Evolutionary conservation across 225 moss, liverwort and hornwort genomes (phyloP), one percentile per base, ranked within the genome.

Genomic region (Sphagnum contortum): DNA sequence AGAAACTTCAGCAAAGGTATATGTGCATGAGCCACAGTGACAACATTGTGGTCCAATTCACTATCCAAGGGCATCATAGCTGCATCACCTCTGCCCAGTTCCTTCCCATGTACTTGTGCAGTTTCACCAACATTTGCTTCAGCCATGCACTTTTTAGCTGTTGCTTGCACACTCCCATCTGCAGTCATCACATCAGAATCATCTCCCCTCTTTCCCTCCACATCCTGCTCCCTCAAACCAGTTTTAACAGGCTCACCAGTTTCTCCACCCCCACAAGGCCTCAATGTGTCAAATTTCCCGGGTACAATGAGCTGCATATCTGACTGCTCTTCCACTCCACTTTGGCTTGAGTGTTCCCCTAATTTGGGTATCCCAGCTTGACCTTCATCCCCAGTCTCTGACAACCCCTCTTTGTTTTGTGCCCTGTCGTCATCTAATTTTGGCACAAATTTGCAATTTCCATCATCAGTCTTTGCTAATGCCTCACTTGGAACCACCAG

Each of bases 1-100:
- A 99, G 67, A 67, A 84, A 77, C 64, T 76, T 93, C 55, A 99
- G 71, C 56, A 99, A 76, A 47, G 85, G 78, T n/a, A 88, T 82
- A 69, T 99, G 98, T 46, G 83, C 78, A 56, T 67, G 72, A 11
- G 84, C 79, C 59, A 92, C 86, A 50, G 69, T 76, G 66, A 79
- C 70, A 73, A 86, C 86, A 52, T 74, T 73, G 48, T 85, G 78
- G 54, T 72, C 78, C 13, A 85, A 62, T 47, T 78, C 69, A 59
- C 85, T 81, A 63, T 85, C 85, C 65, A 78, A 44, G 49, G 63
- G 78, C 64, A 73, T 76, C 69, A 85, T 81, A 61, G 69, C 68
- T 67, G 75, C 78, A 50, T 52, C 52, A 6, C 52, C 52, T 9
- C 9, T 1, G 2, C 6, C 6, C 9, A 6, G 52, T 52, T 73